Conservation (phyloP, 441 rosid genomes). For the Rhodomyrtus psidioides region DNA sequence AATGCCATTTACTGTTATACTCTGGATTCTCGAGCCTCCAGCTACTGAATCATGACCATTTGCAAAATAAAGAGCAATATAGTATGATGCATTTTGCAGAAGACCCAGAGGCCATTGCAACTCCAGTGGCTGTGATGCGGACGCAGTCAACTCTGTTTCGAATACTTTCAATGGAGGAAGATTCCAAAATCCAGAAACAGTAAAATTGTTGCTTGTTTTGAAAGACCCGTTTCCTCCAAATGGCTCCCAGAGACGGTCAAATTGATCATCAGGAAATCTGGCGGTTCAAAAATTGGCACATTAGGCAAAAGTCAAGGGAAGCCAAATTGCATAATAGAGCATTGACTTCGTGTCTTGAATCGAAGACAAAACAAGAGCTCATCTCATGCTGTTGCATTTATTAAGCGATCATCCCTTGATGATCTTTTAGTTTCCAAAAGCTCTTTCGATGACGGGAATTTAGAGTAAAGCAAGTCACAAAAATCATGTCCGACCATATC, state of each 20-base stretch:
- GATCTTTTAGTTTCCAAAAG: background rate
- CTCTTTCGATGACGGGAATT: background rate
- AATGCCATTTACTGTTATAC: slow-evolving; percentile 49
- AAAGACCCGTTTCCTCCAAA: slow-evolving; percentile 19
- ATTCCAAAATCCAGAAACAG: slow-evolving; percentile 85
- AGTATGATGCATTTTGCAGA: slow-evolving; percentile 32
- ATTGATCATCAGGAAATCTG: slow-evolving; percentile 82
- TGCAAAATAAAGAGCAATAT: slow-evolving; percentile 82
- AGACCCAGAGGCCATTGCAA: slow-evolving; percentile 62
- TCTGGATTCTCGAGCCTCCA: slow-evolving; percentile 32
- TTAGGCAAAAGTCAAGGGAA: background rate
- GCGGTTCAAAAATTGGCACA: background rate
- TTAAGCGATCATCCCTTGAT: background rate
- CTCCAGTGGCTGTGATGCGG: slow-evolving; percentile 28
- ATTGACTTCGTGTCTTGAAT: rapidly evolving
- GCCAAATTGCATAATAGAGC: background rate
- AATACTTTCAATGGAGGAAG: slow-evolving; percentile 68
- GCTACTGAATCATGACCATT: slow-evolving; percentile 32
- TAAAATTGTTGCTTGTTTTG: slow-evolving; percentile 31
- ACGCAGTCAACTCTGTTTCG: slow-evolving; percentile 41
- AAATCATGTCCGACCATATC: background rate
- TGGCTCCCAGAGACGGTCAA: slow-evolving; percentile 79
- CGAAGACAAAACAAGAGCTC: background rate
- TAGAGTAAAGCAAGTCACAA: background rate
- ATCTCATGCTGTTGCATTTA: background rate